A percentile compares a stretch with the other conserved stretches of the same genome.
Evolutionary conservation across 2,329 filamentous ascomycete species (phyloP).

Genomic region (Aspergillus melleus): DNA sequence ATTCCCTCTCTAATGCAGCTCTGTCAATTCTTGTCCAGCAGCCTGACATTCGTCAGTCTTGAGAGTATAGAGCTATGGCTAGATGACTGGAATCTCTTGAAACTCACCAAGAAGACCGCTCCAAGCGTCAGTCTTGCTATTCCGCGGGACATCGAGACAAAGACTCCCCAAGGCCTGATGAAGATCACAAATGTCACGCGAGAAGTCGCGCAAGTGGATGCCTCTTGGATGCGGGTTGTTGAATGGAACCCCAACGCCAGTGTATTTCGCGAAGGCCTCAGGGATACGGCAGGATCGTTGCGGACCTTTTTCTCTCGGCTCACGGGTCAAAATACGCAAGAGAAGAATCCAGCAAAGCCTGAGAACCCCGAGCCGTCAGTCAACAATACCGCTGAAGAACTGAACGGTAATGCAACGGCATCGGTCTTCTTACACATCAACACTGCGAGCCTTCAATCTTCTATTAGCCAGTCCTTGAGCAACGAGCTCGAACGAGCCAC

Average conservation of each 20-base stretch:
- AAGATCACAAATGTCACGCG: slow-evolving; percentile 76
- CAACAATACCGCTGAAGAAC: slow-evolving; percentile 63
- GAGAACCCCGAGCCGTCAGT: slow-evolving; percentile 59
- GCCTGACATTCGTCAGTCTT: slow-evolving; percentile 90
- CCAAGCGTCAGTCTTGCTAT: slow-evolving; percentile 71
- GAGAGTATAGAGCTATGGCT: slow-evolving; percentile 86
- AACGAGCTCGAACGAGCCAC: slow-evolving; percentile 91
- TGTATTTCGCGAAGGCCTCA: slow-evolving; percentile 38
- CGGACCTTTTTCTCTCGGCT: slow-evolving; percentile 78
- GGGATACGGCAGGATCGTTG: slow-evolving; percentile 59
- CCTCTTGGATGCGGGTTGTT: slow-evolving; percentile 81
- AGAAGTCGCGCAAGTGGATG: slow-evolving; percentile 89
- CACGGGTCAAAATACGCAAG: slow-evolving; percentile 57
- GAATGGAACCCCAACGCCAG: slow-evolving; percentile 71
- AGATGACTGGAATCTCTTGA: slow-evolving; percentile 79
- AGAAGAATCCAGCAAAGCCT: slow-evolving; percentile 29
- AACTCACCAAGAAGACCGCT: slow-evolving; percentile 80
- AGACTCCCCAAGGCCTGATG: slow-evolving; percentile 86
- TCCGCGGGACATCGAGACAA: slow-evolving; percentile 75
- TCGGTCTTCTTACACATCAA: slow-evolving; percentile 88
- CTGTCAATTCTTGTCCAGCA: slow-evolving; percentile 89
- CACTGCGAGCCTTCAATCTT: slow-evolving; percentile 77
- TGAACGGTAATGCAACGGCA: slow-evolving; percentile 68
- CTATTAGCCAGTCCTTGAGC: slow-evolving; percentile 69
- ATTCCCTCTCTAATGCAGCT: slow-evolving; percentile 83